Evolutionary conservation across 805 yeast species (phyloP), one percentile per base, ranked within the genome.

Genomic region (Ogataea pini): DNA sequence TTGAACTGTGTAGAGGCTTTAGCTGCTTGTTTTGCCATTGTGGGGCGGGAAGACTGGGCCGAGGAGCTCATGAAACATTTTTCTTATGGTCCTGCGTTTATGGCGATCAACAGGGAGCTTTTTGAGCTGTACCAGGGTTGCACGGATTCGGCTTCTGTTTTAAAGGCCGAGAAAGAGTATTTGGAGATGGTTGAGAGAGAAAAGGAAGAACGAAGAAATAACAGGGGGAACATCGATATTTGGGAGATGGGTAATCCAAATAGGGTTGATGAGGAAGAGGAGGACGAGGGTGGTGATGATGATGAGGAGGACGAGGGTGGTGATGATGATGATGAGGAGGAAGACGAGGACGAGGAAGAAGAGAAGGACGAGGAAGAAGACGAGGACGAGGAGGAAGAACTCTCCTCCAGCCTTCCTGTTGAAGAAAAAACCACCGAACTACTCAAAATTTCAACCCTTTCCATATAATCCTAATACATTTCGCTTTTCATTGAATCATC

Each of bases 1-100:
- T 72, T 94, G 48, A 94, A 94, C 68, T 94, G 99, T 67, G 99
- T 89, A 5, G 99, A 94, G 65, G 99, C 99, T 0, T 71, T 94
- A 33, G 99, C 99, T 1, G 98, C 99, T 0, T 89, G 97, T 61
- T 86, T 94, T 62, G 96, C 96, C 1, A 91, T 94, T 48, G 92
- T 90, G 2, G 98, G 97, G 0, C 91, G 82, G 55, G 71, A 72
- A 37, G 97, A 91, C 55, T 89, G 95, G 96, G 98, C 99, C 0
- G 78, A 76, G 17, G 77, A 79, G 51, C 74, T 92, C 14, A 68
- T 94, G 52, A 75, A 80, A 41, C 82, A 91, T 61, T 94, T 94
- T 61, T 83, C 95, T 1, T 94, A 97, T 96, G 99, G 99, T 2
- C 78, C 80, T n/a, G 83, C 87, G 0, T 94, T 94, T 59, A 68